These are phyloP conservation scores for Marchantia paleacea DNA, from an alignment of 225 moss, liverwort and hornwort species.

Conservation along the genomic window DNA sequence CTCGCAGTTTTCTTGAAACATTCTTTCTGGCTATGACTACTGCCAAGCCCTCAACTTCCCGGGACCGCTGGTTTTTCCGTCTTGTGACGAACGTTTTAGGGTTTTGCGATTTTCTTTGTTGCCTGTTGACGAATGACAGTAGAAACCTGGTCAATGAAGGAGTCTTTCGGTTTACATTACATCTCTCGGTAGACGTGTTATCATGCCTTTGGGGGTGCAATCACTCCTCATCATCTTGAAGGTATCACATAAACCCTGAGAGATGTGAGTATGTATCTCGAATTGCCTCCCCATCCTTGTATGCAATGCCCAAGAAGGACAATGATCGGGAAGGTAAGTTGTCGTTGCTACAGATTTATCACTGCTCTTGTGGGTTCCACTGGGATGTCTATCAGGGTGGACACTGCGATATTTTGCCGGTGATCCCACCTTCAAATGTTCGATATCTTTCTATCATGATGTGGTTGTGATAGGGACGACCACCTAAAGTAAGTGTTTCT, in stretches of 20 bases:
- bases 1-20: conserved; percentile 6
- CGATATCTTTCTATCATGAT: conserved; percentile 36
- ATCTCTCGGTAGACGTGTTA: neutral
- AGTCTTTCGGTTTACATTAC: neutral
- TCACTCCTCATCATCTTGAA: neutral
- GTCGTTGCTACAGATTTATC: conserved; percentile 20
- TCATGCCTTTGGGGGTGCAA: neutral
- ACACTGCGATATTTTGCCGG: conserved; percentile 23
- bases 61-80: neutral
- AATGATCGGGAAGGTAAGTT: conserved; percentile 41
- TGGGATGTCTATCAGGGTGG: conserved; percentile 40
- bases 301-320: conserved; percentile 27
- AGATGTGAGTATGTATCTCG: conserved; percentile 5
- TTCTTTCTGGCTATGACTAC: conserved; percentile 6
- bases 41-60: neutral
- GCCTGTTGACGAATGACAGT: conserved; percentile 7
- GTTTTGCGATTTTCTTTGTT: conserved; percentile 12
- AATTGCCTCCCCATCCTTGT: conserved; percentile 24
- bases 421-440: conserved; percentile 21
- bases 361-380: conserved; percentile 29
- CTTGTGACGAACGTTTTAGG: conserved; percentile 5
- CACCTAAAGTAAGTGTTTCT: conserved; percentile 34
- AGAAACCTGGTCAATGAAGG: conserved; percentile 4
- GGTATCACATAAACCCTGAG: conserved; percentile 4
- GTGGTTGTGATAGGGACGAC: conserved; percentile 38